phyloP scores from a whole-genome alignment of 306 rosid genomes.

The Trifolium pratense region DNA sequence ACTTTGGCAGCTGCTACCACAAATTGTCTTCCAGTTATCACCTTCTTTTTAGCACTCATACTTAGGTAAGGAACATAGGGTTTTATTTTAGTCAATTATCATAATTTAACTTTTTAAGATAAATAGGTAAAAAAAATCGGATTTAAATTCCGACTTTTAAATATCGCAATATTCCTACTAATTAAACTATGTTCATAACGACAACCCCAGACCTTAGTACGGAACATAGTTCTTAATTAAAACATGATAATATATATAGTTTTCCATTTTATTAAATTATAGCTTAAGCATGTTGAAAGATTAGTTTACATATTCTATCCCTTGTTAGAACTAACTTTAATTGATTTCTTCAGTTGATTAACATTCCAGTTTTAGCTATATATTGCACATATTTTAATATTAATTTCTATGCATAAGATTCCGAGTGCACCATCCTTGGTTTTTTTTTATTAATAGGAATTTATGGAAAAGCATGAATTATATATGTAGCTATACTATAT shows the following conservation, averaged over 20 bases:
- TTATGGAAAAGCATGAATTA: neutral
- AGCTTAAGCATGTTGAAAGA: neutral
- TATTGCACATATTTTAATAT: neutral
- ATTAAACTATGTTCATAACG: too few relatives aligned
- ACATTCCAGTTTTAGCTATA: slow-evolving; percentile 1
- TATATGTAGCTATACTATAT: neutral
- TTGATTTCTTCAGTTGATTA: neutral
- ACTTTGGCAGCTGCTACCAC: slow-evolving; percentile 74
- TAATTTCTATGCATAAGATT: slow-evolving; percentile 26
- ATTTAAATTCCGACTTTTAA: too few relatives aligned
- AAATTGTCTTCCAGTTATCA: slow-evolving; percentile 72
- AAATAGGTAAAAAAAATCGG: too few relatives aligned
- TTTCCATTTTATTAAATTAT: slow-evolving; percentile 9
- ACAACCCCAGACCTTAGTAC: neutral
- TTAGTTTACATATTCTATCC: neutral
- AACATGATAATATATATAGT: neutral
- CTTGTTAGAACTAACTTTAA: neutral
- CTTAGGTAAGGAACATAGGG: slow-evolving; percentile 46
- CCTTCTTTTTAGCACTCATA: slow-evolving; percentile 71
- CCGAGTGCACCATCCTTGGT: neutral
- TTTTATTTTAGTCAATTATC: too few relatives aligned
- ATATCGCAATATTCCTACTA: too few relatives aligned
- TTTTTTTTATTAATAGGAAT: neutral
- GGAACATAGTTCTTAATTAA: neutral
- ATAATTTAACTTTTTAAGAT: too few relatives aligned